Evolutionary conservation across 768 basidiomycete species (phyloP), one percentile per base, ranked within the genome.

Genomic region (Russula brevipes): DNA sequence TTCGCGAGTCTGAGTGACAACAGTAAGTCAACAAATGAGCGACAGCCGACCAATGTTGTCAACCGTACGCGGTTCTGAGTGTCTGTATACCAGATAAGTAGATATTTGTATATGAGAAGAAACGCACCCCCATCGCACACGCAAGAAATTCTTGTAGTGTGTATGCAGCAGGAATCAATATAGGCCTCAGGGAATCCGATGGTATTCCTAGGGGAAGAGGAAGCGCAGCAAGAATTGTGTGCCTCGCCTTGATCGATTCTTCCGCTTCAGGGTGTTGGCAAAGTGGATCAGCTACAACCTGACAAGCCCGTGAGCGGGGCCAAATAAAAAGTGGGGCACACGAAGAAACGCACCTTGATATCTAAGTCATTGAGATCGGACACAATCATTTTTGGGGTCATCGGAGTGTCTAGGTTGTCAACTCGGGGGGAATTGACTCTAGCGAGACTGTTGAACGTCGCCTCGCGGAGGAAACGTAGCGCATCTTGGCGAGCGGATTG

Each of bases 141-240:
- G 77, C 78, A 4, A 90, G 75, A 66, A 90, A 89, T 61, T 91
- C 89, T 50, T 88, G 84, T 12, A 91, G 71, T 16, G 83, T 85
- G 65, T 83, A 78, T 8, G 85, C 78, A 8, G 82, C 64, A 7
- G 87, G 88, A 35, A 91, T 82, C 54, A 83, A 65, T 59, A 91
- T 85, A 0, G 89, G 89, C 55, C 80, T 84, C 51, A 91, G 76
- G 1, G 81, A 81, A 56, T 87, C 85, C 42, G 84, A 82, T 0
- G 88, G 88, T 44, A 84, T 80, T 55, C 81, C 81, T 2, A 75
- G 70, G 6, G 89, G 89, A 5, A 91, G 73, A 9, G 87, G 87
- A 45, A 91, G 81, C 2, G 75, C 67, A 1, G 83, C 81, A 5
- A 91, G 74, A 14, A 84, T 72, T 5, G 79, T 74, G 65, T 85